phyloP scores from a whole-genome alignment of 2,329 filamentous ascomycete species.

The Neofusicoccum laricinum region DNA sequence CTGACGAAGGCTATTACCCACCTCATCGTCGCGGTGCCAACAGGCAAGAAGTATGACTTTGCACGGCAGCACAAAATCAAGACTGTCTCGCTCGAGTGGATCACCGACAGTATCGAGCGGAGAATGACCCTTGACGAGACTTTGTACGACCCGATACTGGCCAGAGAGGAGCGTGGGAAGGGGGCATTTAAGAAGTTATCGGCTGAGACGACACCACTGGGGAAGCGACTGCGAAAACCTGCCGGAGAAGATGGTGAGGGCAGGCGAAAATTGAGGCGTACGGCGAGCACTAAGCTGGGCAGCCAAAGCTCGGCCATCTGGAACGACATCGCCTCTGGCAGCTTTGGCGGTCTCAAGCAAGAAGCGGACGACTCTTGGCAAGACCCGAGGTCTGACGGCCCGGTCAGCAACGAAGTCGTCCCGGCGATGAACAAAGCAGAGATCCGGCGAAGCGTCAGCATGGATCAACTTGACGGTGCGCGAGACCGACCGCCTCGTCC shows the following conservation, averaged over 20 bases:
- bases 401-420: slow-evolving; percentile 18
- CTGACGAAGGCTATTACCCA: slow-evolving; percentile 84
- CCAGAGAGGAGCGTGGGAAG: slow-evolving; percentile 67
- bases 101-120: slow-evolving; percentile 75
- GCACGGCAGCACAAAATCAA: slow-evolving; percentile 80
- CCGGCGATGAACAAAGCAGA: slow-evolving; percentile 4
- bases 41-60: slow-evolving; percentile 86
- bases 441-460: slow-evolving; percentile 17
- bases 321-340: slow-evolving; percentile 71
- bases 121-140: slow-evolving; percentile 88
- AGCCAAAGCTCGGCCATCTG: slow-evolving; percentile 82
- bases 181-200: slow-evolving; percentile 64
- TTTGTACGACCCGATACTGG: slow-evolving; percentile 75
- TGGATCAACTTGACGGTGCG: neutral
- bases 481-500: neutral
- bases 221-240: slow-evolving; percentile 29
- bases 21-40: slow-evolving; percentile 73
- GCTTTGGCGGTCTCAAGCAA: slow-evolving; percentile 24
- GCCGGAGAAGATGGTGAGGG: slow-evolving; percentile 45
- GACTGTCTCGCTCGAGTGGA: slow-evolving; percentile 80
- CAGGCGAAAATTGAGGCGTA: slow-evolving; percentile 79
- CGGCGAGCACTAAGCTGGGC: slow-evolving; percentile 78
- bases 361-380: slow-evolving; percentile 34
- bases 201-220: slow-evolving; percentile 38
- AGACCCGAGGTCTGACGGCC: slow-evolving; percentile 23